Conservation (phyloP, 140 eudicot species). For the Ambrosia hybrid region DNA sequence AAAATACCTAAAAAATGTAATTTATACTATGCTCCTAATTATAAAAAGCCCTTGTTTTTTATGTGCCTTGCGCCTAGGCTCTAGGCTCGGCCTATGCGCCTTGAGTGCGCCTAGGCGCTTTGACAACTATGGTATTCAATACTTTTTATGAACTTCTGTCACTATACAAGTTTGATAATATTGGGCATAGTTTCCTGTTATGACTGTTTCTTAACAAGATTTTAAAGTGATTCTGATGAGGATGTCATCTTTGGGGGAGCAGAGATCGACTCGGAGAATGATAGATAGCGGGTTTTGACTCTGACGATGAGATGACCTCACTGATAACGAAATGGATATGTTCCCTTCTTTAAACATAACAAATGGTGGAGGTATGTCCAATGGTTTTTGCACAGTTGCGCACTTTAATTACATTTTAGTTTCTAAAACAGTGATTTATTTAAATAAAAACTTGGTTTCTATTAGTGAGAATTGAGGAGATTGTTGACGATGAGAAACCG, state of each 20-base stretch:
- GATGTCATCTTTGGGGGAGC: conserved; percentile 49
- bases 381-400: not conserved
- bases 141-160: not conserved
- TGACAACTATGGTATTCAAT: no score
- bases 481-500: conserved; percentile 72
- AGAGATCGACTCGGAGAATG: conserved; percentile 59
- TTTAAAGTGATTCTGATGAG: conserved; percentile 56
- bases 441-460: not conserved
- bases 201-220: conserved; percentile 36
- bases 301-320: conserved; percentile 49
- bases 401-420: not conserved
- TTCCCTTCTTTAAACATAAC: conserved; percentile 44
- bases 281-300: conserved; percentile 38
- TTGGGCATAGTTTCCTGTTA: not conserved
- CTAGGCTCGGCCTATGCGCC: no score
- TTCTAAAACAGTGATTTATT: not conserved
- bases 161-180: not conserved
- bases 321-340: conserved; percentile 44
- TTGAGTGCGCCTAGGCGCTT: no score
- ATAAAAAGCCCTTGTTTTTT: no score
- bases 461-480: conserved; percentile 93
- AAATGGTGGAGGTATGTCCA: conserved; percentile 77
- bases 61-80: no score
- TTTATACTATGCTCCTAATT: no score
- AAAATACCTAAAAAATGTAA: no score